A percentile compares a stretch with the other conserved stretches of the same genome.
These are phyloP conservation scores for Aristolochia californica DNA, from an alignment of 164 flowering plant genomes.

Conservation along the genomic window DNA sequence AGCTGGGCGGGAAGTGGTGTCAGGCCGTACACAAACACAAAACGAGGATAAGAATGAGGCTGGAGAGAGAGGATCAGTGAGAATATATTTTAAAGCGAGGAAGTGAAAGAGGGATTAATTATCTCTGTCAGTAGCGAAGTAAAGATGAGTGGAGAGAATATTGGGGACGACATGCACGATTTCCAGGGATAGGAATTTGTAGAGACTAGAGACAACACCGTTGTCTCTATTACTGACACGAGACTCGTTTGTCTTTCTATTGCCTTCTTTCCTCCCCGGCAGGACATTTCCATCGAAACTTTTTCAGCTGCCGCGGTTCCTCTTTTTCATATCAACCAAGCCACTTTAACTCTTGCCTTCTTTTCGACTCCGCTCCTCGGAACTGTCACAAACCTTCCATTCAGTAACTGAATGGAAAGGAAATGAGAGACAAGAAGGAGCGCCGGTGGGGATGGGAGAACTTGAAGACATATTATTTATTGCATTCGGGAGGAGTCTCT, in stretches of 20 bases:
- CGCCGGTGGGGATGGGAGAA: no score
- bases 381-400: slow-evolving; percentile 29
- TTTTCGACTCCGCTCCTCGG: slow-evolving; percentile 33
- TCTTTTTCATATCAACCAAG: slow-evolving; percentile 53
- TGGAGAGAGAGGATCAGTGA: not conserved
- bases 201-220: not conserved
- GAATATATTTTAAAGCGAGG: no score
- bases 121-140: no score
- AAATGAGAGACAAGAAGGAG: no score
- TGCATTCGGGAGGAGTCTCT: not conserved
- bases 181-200: slow-evolving; percentile 3
- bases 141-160: not conserved
- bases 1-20: not conserved
- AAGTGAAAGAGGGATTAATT: no score
- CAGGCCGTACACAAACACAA: not conserved
- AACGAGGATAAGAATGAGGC: no score
- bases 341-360: slow-evolving; percentile 30
- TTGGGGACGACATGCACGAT: slow-evolving; percentile 8
- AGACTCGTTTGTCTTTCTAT: slow-evolving; percentile 27
- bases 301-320: slow-evolving; percentile 52
- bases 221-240: slow-evolving; percentile 26
- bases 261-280: slow-evolving; percentile 35
- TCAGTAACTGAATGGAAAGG: not conserved
- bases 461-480: no score
- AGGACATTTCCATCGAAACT: slow-evolving; percentile 50